A percentile compares a stretch with the other conserved stretches of the same genome.
phyloP scores from a whole-genome alignment of 768 basidiomycete species.

The Ephemerocybe angulata region DNA sequence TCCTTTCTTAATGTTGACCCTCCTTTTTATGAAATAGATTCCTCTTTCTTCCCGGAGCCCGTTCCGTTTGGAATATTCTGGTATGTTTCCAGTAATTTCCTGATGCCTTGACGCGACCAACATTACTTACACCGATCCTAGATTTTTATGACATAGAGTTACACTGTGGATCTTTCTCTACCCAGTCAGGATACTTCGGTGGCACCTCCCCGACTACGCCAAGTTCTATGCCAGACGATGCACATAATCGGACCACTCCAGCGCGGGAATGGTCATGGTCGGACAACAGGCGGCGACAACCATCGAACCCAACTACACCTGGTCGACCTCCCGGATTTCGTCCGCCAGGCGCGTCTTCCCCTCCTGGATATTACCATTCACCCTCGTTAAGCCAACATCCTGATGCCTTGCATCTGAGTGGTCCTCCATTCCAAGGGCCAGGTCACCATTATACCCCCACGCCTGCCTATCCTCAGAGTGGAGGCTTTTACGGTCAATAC shows the following conservation, averaged over 20 bases:
- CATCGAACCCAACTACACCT: neutral
- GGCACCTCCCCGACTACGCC: neutral
- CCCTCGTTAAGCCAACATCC: slow-evolving; percentile 7
- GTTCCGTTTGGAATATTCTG: neutral
- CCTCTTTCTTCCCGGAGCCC: neutral
- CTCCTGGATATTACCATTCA: slow-evolving; percentile 17
- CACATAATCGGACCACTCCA: neutral
- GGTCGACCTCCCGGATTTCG: neutral
- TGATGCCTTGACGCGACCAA: neutral
- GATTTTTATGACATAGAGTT: slow-evolving; percentile 8
- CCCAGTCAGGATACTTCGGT: neutral
- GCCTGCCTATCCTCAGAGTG: slow-evolving; percentile 30
- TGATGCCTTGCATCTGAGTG: neutral
- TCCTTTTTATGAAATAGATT: slow-evolving; percentile 2
- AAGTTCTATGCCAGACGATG: slow-evolving; percentile 3
- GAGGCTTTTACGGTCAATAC: slow-evolving; percentile 44
- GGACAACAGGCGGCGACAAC: neutral
- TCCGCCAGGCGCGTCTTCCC: slow-evolving; percentile 4
- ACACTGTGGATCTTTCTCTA: neutral
- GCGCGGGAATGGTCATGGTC: neutral
- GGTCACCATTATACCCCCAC: slow-evolving; percentile 24
- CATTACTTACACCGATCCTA: neutral
- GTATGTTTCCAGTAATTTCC: slow-evolving; percentile 8
- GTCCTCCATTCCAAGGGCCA: slow-evolving; percentile 19
- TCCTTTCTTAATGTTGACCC: neutral